Evolutionary conservation across 2,329 filamentous ascomycete species (phyloP).

Genomic region (Chaetomiaceae sp.): DNA sequence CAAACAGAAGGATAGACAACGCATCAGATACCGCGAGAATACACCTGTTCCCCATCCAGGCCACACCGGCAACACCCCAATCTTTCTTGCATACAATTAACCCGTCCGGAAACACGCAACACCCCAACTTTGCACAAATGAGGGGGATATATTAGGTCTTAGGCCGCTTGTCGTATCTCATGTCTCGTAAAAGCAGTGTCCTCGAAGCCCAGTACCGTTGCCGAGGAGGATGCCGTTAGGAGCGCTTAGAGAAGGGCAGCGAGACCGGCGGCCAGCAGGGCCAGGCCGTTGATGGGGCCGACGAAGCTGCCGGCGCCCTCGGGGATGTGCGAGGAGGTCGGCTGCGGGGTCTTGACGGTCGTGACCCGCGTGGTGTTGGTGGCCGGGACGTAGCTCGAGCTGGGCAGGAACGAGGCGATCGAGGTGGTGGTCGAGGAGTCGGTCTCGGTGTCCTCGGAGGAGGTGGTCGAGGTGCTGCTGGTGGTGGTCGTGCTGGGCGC

Average conservation of each 20-base stretch:
- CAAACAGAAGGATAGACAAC: conserved; percentile 13
- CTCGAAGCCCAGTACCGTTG: conserved; percentile 3
- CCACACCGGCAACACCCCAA: not conserved
- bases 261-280: conserved; percentile 28
- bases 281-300: conserved; percentile 31
- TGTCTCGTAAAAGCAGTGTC: conserved; percentile 26
- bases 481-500: conserved; percentile 26
- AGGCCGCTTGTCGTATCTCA: conserved; percentile 11
- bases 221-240: conserved; percentile 19
- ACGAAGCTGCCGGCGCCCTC: conserved; percentile 31
- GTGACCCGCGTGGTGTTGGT: conserved; percentile 23
- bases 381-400: conserved; percentile 17
- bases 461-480: conserved; percentile 7
- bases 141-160: conserved; percentile 2
- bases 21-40: conserved; percentile 2
- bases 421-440: conserved; percentile 18
- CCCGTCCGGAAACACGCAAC: conserved; percentile 16
- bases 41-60: not conserved
- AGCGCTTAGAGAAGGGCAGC: conserved; percentile 29
- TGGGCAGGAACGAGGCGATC: conserved; percentile 17
- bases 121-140: conserved; percentile 23
- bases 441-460: not conserved
- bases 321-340: conserved; percentile 25
- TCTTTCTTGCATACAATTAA: not conserved
- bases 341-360: conserved; percentile 13